Evolutionary conservation across 257 asterid genomes (phyloP), one percentile per base, ranked within the genome.

Genomic region (Lantana camara): DNA sequence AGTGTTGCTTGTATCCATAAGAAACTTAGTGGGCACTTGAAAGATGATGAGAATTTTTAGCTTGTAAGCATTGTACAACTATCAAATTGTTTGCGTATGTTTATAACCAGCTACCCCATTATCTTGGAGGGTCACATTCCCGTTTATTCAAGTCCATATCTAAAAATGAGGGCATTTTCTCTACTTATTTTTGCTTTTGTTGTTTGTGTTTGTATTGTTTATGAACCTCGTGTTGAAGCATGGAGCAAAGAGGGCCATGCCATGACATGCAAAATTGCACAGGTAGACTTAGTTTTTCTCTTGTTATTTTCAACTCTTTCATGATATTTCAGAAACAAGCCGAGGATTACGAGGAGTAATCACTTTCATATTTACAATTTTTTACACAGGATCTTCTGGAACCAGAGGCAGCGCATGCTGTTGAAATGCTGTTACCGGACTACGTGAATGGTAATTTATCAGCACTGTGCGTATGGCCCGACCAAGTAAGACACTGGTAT

Each of bases 191-290:
- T 69, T 6, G 69, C 69, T 57, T 73, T 56, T 57, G 30, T 77
- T 50, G 17, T 76, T 2, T 78, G 70, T 73, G 14, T 70, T 63
- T 81, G 73, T 72, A 30, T 73, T 60, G 71, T 79, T 59, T n/a
- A 37, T 44, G 69, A 72, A 35, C 73, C 77, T 34, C 52, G 60
- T 47, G 95, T 77, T 75, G 61, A 66, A 75, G 95, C 92, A 67
- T 91, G 98, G 98, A 86, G 98, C 77, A 92, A 86, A 78, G 98
- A 92, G 47, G 95, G 96, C 9, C 95, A 91, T 73, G 75, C 66
- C 66, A 89, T 89, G 95, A 89, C 98, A 7, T 92, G 98, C 80
- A 76, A 71, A 59, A 85, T 86, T 67, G 98, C 96, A 30, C 96
- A 89, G 95, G 96, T 91, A 84, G 12, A 48, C 12, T 54, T 21